Conservation (phyloP, 345 rosid species). For the rapeseed (Brassica napus) region DNA sequence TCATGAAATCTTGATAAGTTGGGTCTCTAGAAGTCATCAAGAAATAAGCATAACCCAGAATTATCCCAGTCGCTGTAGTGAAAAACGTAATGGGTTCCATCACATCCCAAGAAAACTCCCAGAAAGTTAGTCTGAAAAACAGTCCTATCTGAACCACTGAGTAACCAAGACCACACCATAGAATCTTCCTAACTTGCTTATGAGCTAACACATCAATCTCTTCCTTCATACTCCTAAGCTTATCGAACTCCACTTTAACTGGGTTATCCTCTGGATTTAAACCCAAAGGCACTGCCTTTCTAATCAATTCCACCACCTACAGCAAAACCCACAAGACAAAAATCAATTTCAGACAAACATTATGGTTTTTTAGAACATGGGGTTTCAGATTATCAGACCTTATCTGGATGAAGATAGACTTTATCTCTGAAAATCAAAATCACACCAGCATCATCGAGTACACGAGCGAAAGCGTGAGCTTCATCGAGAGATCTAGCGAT, state of each 20-base stretch:
- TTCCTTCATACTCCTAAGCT: slow-evolving; percentile 68
- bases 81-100: slow-evolving; percentile 93
- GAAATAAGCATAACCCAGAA: slow-evolving; percentile 85
- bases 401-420: slow-evolving; percentile 83
- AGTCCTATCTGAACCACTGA: slow-evolving; percentile 57
- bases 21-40: slow-evolving; percentile 86
- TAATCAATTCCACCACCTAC: slow-evolving; percentile 86
- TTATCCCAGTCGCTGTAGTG: slow-evolving; percentile 62
- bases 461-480: slow-evolving; percentile 66
- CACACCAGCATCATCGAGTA: slow-evolving; percentile 86
- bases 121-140: slow-evolving; percentile 78
- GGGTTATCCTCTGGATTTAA: slow-evolving; percentile 69
- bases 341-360: background rate
- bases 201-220: slow-evolving; percentile 88
- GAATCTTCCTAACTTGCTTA: slow-evolving; percentile 76
- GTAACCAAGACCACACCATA: slow-evolving; percentile 67
- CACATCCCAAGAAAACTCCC: slow-evolving; percentile 98
- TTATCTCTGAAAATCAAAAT: slow-evolving; percentile 75
- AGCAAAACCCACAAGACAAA: background rate
- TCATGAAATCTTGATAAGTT: slow-evolving; percentile 89
- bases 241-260: slow-evolving; percentile 60
- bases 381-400: slow-evolving; percentile 44
- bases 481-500: slow-evolving; percentile 67
- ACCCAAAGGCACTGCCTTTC: slow-evolving; percentile 80
- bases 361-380: background rate